phyloP scores from a whole-genome alignment of 2,329 filamentous ascomycete species.

The Colletotrichum acutatum region DNA sequence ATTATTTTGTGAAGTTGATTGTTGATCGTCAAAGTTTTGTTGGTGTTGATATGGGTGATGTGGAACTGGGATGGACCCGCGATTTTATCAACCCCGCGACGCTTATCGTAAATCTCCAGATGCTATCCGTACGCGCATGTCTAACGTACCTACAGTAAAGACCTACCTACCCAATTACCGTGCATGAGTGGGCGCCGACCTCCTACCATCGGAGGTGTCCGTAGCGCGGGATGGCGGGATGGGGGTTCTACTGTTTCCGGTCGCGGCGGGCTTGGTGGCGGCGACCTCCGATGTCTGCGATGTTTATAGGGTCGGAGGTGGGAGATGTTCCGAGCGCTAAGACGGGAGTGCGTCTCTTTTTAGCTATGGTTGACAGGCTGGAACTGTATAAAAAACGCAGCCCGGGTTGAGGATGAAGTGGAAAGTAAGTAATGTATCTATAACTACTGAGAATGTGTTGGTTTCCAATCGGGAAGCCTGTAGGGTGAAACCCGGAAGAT shows the following conservation, averaged over 20 bases:
- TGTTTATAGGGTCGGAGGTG: neutral
- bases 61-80: neutral
- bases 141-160: too few relatives aligned
- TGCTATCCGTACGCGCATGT: neutral
- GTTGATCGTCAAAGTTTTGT: neutral
- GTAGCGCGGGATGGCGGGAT: constrained; percentile 9
- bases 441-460: too few relatives aligned
- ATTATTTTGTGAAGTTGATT: neutral
- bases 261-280: constrained; percentile 2
- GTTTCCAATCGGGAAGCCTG: neutral
- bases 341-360: neutral
- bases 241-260: constrained; percentile 12
- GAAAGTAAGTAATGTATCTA: neutral
- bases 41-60: neutral
- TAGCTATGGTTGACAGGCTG: neutral
- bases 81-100: neutral
- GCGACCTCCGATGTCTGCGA: constrained; percentile 36
- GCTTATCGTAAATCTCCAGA: neutral
- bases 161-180: too few relatives aligned
- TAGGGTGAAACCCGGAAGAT: neutral
- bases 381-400: too few relatives aligned
- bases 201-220: constrained; percentile 37
- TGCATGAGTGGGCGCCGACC: constrained; percentile 23
- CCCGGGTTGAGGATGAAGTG: neutral
- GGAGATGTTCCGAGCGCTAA: neutral